phyloP scores from a whole-genome alignment of 805 yeast genomes.

The Schizosaccharomyces pombe region DNA sequence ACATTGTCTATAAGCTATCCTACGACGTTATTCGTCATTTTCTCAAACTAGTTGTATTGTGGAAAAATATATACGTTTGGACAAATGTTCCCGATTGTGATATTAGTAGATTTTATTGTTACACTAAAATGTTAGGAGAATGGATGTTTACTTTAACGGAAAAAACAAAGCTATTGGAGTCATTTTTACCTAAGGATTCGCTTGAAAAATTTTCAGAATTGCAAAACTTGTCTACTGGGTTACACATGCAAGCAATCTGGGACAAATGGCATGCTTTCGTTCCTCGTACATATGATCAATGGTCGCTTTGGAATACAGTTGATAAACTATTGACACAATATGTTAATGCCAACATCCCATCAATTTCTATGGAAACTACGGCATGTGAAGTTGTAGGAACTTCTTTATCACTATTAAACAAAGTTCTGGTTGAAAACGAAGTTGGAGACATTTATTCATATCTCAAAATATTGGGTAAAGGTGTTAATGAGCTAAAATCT shows the following conservation, averaged over 20 bases:
- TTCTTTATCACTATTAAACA: neutral
- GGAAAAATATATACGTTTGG: neutral
- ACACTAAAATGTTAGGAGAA: neutral
- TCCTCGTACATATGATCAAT: neutral
- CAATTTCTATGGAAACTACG: neutral
- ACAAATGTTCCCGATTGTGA: neutral
- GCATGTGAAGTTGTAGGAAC: neutral
- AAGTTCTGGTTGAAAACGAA: neutral
- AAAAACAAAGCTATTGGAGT: no score
- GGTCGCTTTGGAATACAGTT: neutral
- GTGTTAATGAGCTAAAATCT: neutral
- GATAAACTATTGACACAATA: neutral
- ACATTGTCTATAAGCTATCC: no score
- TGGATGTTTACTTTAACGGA: neutral
- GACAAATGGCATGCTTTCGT: neutral
- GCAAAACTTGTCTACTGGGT: neutral
- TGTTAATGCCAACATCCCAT: neutral
- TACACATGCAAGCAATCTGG: neutral
- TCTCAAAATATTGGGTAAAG: neutral
- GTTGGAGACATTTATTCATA: neutral
- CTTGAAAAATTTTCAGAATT: neutral
- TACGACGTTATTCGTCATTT: neutral
- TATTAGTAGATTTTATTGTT: neutral
- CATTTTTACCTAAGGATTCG: neutral
- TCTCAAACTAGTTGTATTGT: neutral